Evolutionary conservation across 2,329 filamentous ascomycete species (phyloP), one percentile per base, ranked within the genome.

Genomic region (Orbilia brochopaga): DNA sequence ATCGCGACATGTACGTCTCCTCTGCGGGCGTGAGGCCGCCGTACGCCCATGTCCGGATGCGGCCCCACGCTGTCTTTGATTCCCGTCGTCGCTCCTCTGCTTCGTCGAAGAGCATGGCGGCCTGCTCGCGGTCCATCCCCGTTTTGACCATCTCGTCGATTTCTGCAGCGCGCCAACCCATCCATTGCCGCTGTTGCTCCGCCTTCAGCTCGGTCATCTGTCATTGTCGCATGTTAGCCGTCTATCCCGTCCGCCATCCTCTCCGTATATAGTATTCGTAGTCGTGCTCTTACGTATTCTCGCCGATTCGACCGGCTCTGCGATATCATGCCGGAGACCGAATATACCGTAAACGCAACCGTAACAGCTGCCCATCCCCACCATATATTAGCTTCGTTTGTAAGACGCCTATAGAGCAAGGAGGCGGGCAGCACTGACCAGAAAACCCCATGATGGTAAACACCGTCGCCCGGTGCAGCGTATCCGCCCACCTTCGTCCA

Each of bases 361-460:
- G 69, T 67, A 15, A 73, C 69, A 63, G 61, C 62, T 70, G n/a
- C 23, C 24, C 46, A 23, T 11, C 40, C 44, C 13, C 37, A 17
- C n/a, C n/a, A n/a, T n/a, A n/a, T n/a, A n/a, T n/a, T n/a, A n/a
- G n/a, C n/a, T n/a, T n/a, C n/a, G n/a, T n/a, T n/a, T n/a, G n/a
- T n/a, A n/a, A n/a, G n/a, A n/a, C n/a, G n/a, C n/a, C n/a, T n/a
- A n/a, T n/a, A n/a, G n/a, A n/a, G n/a, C n/a, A n/a, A n/a, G n/a
- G n/a, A n/a, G n/a, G n/a, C n/a, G n/a, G n/a, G n/a, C n/a, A n/a
- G n/a, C n/a, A n/a, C n/a, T n/a, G n/a, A 86, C 85, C 83, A n/a
- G 84, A 86, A 74, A 86, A 82, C 55, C 84, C 83, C 75, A 89
- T 86, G 72, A 89, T 79, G 23, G 82, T 82, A 75, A 85, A 83